These are phyloP conservation scores for Geotrichum aggregatum DNA, from an alignment of 1,139 yeast genomes.

Conservation along the genomic window DNA sequence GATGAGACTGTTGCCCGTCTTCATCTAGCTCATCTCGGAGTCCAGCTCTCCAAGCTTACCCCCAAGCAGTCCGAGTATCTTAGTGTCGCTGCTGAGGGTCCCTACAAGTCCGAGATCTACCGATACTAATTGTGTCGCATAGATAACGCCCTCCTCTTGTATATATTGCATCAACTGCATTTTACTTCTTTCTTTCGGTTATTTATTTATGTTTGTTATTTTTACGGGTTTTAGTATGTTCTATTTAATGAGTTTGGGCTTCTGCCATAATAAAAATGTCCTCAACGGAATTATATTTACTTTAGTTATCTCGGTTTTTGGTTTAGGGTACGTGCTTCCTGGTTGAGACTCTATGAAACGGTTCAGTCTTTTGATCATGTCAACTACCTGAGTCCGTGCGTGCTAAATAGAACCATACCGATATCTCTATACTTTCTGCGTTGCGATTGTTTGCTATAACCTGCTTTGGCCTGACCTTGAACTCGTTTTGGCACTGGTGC, in stretches of 20 bases:
- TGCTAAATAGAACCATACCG: not conserved
- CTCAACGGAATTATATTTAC: slow-evolving; percentile 10
- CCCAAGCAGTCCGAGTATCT: slow-evolving; percentile 89
- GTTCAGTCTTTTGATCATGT: not conserved
- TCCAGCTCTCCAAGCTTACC: slow-evolving; percentile 74
- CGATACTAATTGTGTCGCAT: slow-evolving; percentile 62
- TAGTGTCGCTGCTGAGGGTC: slow-evolving; percentile 91
- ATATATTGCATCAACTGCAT: slow-evolving; percentile 30
- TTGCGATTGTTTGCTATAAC: too few species aligned
- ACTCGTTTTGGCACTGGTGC: not conserved
- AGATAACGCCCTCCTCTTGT: slow-evolving; percentile 13
- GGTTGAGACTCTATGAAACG: not conserved
- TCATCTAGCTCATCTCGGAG: slow-evolving; percentile 95
- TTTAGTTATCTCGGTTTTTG: not conserved
- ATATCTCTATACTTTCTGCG: not conserved
- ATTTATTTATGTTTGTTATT: slow-evolving; percentile 6
- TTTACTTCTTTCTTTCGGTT: slow-evolving; percentile 2
- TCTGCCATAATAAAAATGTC: slow-evolving; percentile 4
- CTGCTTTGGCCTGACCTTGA: not conserved
- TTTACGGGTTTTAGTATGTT: slow-evolving; percentile 4
- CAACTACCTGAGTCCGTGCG: not conserved
- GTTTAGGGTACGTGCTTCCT: not conserved
- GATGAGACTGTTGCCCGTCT: slow-evolving; percentile 98
- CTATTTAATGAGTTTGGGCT: not conserved
- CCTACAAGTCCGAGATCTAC: slow-evolving; percentile 97